These are phyloP conservation scores for Zygosaccharomyces lentus DNA, from an alignment of 805 yeast genomes.

Conservation along the genomic window DNA sequence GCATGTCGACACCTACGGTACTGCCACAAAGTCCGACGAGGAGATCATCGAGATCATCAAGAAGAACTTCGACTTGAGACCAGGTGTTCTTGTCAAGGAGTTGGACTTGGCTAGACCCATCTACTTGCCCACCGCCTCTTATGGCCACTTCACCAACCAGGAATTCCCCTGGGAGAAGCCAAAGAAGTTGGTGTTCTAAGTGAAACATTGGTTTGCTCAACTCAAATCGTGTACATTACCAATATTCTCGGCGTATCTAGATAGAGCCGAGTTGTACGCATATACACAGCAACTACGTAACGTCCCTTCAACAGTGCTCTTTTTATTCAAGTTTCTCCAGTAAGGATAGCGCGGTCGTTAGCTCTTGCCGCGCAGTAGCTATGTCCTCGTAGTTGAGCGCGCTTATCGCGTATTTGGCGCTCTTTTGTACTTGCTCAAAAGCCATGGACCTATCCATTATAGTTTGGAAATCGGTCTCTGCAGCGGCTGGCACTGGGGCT, in stretches of 20 bases:
- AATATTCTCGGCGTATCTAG: not conserved
- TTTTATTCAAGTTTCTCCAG: conserved; percentile 16
- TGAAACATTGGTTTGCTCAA: conserved; percentile 19
- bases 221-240: conserved; percentile 22
- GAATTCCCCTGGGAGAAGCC: conserved; percentile 98
- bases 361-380: conserved; percentile 60
- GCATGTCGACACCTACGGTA: conserved; percentile 97
- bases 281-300: not conserved
- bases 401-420: conserved; percentile 70
- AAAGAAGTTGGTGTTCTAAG: conserved; percentile 63
- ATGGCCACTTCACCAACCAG: conserved; percentile 99
- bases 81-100: conserved; percentile 97
- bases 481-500: not conserved
- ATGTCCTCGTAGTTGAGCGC: conserved; percentile 76
- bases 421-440: conserved; percentile 58
- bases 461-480: conserved; percentile 40
- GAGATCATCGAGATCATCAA: conserved; percentile 88
- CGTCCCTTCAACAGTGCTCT: conserved; percentile 18
- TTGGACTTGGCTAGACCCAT: conserved; percentile 98
- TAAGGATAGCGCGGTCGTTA: conserved; percentile 49
- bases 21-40: conserved; percentile 82
- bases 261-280: conserved; percentile 8
- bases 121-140: conserved; percentile 97
- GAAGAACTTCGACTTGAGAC: conserved; percentile 97
- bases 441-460: conserved; percentile 54